A percentile compares a stretch with the other conserved stretches of the same genome.
These are phyloP conservation scores for Trametes maxima DNA, from an alignment of 768 basidiomycete genomes.

Conservation along the genomic window DNA sequence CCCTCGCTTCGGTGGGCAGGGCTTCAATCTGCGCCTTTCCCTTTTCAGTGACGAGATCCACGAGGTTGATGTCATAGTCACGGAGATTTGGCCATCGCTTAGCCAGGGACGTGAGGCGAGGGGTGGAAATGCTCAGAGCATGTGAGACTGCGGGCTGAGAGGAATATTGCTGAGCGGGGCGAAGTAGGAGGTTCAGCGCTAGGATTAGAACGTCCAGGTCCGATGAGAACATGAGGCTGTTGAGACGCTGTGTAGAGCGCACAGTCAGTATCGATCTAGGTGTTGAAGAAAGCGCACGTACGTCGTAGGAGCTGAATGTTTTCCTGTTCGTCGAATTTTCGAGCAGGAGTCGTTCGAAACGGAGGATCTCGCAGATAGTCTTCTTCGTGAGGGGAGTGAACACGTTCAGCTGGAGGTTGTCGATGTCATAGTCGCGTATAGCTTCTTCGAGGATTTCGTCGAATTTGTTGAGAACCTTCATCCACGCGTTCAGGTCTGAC, in stretches of 20 bases:
- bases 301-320: conserved; percentile 95
- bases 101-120: conserved; percentile 79
- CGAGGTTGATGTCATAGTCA: conserved; percentile 76
- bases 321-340: conserved; percentile 99
- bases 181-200: conserved; percentile 81
- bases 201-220: conserved; percentile 88
- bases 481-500: conserved; percentile 96
- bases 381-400: conserved; percentile 79
- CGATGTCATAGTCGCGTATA: conserved; percentile 83
- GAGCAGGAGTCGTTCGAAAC: conserved; percentile 85
- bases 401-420: conserved; percentile 76
- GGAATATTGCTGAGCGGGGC: conserved; percentile 95
- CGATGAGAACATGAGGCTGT: conserved; percentile 82
- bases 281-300: conserved; percentile 46
- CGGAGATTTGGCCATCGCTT: conserved; percentile 84
- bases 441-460: conserved; percentile 84
- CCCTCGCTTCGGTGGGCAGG: conserved; percentile 72
- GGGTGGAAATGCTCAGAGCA: conserved; percentile 78
- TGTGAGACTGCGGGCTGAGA: conserved; percentile 83
- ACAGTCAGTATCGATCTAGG: neutral
- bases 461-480: conserved; percentile 93
- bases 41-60: conserved; percentile 67
- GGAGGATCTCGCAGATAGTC: conserved; percentile 77
- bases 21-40: conserved; percentile 55
- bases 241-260: conserved; percentile 66